These are phyloP conservation scores for Ceratobasidium sp. DNA, from an alignment of 1,284 basidiomycete species.

Conservation along the genomic window DNA sequence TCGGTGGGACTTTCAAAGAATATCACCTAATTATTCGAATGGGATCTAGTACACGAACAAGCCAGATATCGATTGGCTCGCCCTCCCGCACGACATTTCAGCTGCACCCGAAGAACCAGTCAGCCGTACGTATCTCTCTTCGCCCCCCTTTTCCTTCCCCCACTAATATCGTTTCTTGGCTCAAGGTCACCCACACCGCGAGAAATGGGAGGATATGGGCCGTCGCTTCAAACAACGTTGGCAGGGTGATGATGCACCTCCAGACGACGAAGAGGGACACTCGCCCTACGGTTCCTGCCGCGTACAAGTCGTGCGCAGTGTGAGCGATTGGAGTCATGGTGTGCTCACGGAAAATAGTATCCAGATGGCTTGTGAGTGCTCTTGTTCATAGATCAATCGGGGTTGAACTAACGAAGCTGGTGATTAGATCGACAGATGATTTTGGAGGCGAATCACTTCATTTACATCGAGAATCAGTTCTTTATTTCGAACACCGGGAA, in stretches of 20 bases:
- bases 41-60: constrained; percentile 40
- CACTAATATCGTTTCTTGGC: not conserved
- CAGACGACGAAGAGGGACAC: constrained; percentile 50
- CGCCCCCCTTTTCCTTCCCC: not conserved
- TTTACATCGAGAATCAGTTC: constrained; percentile 97
- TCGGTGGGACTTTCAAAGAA: not conserved
- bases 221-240: constrained; percentile 72
- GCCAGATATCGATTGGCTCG: constrained; percentile 76
- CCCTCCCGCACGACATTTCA: constrained; percentile 80
- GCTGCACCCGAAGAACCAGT: constrained; percentile 74
- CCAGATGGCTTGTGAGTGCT: constrained; percentile 82
- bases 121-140: constrained; percentile 61
- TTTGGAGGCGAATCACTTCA: constrained; percentile 83
- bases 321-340: constrained; percentile 92
- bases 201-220: constrained; percentile 72
- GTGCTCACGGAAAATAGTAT: constrained; percentile 87
- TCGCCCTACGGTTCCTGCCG: constrained; percentile 64
- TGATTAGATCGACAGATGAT: constrained; percentile 83
- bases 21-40: too few species aligned
- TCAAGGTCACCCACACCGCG: constrained; percentile 76
- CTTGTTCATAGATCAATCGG: constrained; percentile 25
- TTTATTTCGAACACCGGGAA: constrained; percentile 83
- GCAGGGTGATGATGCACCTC: constrained; percentile 44
- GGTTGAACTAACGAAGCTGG: constrained; percentile 44
- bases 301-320: constrained; percentile 85